phyloP scores from a whole-genome alignment of 352 stramenopile genomes.

The Phytopythium montanum region DNA sequence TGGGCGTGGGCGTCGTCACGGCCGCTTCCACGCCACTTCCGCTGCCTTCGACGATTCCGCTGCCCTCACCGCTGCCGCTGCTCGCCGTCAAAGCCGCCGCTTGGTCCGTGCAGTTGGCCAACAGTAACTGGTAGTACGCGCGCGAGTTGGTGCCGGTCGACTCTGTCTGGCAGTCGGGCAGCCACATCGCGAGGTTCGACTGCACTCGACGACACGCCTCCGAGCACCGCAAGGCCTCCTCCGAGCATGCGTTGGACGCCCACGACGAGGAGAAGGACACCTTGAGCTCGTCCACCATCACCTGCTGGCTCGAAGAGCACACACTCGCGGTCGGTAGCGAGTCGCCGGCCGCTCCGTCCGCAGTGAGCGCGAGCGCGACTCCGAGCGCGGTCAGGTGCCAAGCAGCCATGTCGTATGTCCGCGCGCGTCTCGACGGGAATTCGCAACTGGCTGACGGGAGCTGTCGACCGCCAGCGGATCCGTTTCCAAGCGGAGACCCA shows the following conservation, averaged over 20 bases:
- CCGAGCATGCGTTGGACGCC: neutral
- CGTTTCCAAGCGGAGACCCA: neutral
- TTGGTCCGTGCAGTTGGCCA: neutral
- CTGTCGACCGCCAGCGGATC: neutral
- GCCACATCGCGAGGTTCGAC: neutral
- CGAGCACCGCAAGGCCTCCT: neutral
- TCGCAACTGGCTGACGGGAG: neutral
- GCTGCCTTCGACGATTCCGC: neutral
- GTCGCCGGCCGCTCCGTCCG: neutral
- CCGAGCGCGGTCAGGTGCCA: neutral
- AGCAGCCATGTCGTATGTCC: neutral
- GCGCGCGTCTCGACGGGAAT: neutral
- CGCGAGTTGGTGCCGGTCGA: neutral
- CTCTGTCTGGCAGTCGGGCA: constrained; percentile 1
- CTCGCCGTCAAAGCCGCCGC: neutral
- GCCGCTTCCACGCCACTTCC: neutral
- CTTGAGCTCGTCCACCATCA: neutral
- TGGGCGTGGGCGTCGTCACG: neutral
- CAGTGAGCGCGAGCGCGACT: neutral
- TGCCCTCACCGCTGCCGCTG: neutral
- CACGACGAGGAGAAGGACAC: neutral
- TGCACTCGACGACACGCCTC: neutral
- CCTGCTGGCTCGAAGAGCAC: neutral
- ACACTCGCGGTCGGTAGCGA: neutral
- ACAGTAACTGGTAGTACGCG: constrained; percentile 2